Evolutionary conservation across 371 early-diverging fungal genomes (phyloP).

Genomic region (Mortierella sp.): DNA sequence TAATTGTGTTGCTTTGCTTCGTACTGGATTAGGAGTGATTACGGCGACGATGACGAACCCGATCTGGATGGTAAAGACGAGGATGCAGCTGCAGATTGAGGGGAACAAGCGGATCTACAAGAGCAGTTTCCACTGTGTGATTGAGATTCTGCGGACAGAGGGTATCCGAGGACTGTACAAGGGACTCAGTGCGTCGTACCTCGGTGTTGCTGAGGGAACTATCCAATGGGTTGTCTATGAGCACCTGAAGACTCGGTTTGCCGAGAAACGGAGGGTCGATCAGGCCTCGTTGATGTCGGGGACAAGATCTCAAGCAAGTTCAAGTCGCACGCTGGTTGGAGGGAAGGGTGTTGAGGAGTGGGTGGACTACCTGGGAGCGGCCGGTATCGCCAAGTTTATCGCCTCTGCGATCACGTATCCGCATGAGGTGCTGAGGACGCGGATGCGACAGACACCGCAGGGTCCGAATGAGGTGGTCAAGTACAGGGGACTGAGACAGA

Average conservation of each 20-base stretch:
- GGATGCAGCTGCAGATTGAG: constrained; percentile 89
- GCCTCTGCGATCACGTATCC: constrained; percentile 92
- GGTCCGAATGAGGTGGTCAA: constrained; percentile 62
- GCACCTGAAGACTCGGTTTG: constrained; percentile 76
- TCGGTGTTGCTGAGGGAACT: constrained; percentile 90
- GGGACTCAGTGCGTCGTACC: constrained; percentile 92
- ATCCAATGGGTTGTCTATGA: constrained; percentile 97
- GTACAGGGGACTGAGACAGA: constrained; percentile 85
- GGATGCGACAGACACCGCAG: constrained; percentile 90
- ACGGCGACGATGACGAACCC: constrained; percentile 92
- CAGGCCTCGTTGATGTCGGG: constrained; percentile 16
- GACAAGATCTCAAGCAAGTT: not conserved
- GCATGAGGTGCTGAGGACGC: constrained; percentile 90
- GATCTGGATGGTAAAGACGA: constrained; percentile 96
- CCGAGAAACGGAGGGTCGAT: constrained; percentile 30
- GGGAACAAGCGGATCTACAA: constrained; percentile 65
- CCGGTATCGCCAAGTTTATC: constrained; percentile 89
- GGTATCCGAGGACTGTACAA: constrained; percentile 88
- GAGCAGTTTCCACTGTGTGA: constrained; percentile 83
- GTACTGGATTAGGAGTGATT: constrained; percentile 63
- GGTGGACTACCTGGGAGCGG: constrained; percentile 87
- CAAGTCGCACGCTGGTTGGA: constrained; percentile 15
- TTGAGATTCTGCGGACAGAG: constrained; percentile 79
- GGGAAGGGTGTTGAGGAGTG: constrained; percentile 63
- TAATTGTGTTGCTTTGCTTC: not conserved